Evolutionary conservation across 129 eudicot genomes (phyloP), one percentile per base, ranked within the genome.

Genomic region (Apium graveolens): DNA sequence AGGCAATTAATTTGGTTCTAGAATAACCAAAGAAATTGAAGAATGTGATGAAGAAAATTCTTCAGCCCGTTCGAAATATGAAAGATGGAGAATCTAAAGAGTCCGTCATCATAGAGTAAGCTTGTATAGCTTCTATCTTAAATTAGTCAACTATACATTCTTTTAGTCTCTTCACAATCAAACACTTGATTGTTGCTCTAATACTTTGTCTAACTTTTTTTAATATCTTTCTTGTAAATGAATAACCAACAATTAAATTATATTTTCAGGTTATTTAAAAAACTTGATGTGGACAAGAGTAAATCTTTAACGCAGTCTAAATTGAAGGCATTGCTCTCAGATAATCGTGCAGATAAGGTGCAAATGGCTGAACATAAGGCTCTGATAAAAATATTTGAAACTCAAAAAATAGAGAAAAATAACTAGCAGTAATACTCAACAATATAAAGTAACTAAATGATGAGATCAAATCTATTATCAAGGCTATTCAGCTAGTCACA

Each of bases 1-100:
- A 90, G 97, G 84, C 91, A 63, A 89, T 90, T 79, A 86, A 84
- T 78, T 92, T 91, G 31, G 91, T 91, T 92, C 82, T 85, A 80
- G 82, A 84, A 75, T 92, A 87, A 72, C 82, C 83, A 6, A 86
- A 86, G 70, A 92, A 82, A 85, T 83, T 87, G 83, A 90, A 84
- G 74, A 69, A 53, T 38, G 75, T 92, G 4, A 81, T 87, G 43
- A 84, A 88, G 39, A 87, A 87, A 68, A 82, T 92, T 76, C 41
- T 90, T 42, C 53, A 76, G 17, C 81, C 80, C 75, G 34, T 86
- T 68, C 84, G 70, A 85, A 51, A 83, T 69, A 57, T 77, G 68
- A 81, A 84, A n/a, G n/a, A n/a, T n/a, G n/a, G n/a, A n/a, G n/a
- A n/a, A n/a, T n/a, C n/a, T n/a, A n/a, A n/a, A 75, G 84, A 84